These are phyloP conservation scores for Metschnikowia santaceciliae DNA, from an alignment of 805 yeast genomes.

Conservation along the genomic window DNA sequence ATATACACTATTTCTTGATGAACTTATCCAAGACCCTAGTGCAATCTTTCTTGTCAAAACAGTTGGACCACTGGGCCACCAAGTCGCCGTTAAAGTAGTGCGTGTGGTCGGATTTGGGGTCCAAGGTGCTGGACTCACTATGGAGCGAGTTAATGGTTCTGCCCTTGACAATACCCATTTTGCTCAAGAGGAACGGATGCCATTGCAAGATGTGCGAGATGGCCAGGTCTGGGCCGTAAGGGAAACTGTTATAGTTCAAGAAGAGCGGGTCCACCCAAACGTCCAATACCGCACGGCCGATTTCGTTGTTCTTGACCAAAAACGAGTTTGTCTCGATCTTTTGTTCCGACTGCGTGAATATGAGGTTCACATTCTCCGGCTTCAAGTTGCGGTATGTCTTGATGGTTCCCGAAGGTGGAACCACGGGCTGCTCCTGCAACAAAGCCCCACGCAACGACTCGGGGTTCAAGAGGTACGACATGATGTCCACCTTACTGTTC, in stretches of 20 bases:
- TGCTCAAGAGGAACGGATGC: slow-evolving; percentile 81
- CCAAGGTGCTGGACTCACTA: slow-evolving; percentile 13
- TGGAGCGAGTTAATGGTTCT: slow-evolving; percentile 34
- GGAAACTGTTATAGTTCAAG: slow-evolving; percentile 62
- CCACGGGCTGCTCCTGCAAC: slow-evolving; percentile 66
- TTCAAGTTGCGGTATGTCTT: slow-evolving; percentile 62
- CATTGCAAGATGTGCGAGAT: slow-evolving; percentile 87
- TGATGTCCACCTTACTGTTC: slow-evolving; percentile 61
- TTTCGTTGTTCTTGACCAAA: slow-evolving; percentile 60
- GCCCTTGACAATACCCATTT: slow-evolving; percentile 65
- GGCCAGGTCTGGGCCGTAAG: slow-evolving; percentile 58
- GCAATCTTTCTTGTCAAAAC: slow-evolving; percentile 28
- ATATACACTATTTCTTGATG: background rate
- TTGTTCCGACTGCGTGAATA: slow-evolving; percentile 65
- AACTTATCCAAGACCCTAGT: background rate
- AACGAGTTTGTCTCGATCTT: slow-evolving; percentile 69
- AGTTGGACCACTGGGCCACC: slow-evolving; percentile 57
- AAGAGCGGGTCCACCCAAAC: slow-evolving; percentile 73
- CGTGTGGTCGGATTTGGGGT: slow-evolving; percentile 33
- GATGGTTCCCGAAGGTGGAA: slow-evolving; percentile 63
- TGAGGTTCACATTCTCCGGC: slow-evolving; percentile 52
- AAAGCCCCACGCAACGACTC: slow-evolving; percentile 60
- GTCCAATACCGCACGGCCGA: slow-evolving; percentile 70
- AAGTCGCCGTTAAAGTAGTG: slow-evolving; percentile 65
- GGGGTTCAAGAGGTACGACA: slow-evolving; percentile 55